Percentiles rank a stretch among this genome's conserved stretches.
Evolutionary conservation across 108 stramenopile genomes (phyloP).

Genomic region (Mediolabrus comicus): DNA sequence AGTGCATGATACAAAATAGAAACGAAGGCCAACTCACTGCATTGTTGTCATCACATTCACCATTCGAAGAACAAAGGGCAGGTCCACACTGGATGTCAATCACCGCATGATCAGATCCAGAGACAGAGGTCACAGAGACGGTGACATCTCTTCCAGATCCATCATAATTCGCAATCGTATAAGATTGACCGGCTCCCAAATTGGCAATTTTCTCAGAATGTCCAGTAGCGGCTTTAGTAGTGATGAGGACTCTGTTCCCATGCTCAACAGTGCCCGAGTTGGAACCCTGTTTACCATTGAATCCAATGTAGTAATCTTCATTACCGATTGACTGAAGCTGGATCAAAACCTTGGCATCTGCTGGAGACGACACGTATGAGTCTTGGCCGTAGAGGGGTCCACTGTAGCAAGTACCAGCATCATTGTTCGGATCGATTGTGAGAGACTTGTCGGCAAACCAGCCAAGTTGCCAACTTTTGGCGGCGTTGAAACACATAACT

Average conservation of each 20-base stretch:
- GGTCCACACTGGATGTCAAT: neutral
- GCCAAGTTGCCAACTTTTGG: slow-evolving; percentile 51
- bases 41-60: neutral
- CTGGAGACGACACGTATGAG: neutral
- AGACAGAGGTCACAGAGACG: neutral
- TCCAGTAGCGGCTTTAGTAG: neutral
- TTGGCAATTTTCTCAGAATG: neutral
- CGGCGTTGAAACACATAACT: slow-evolving; percentile 62
- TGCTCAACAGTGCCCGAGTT: slow-evolving; percentile 42
- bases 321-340: neutral
- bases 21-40: neutral
- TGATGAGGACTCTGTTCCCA: slow-evolving; percentile 34
- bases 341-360: neutral
- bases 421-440: slow-evolving; percentile 7
- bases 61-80: neutral
- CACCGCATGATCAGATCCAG: neutral
- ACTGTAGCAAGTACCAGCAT: neutral
- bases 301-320: slow-evolving; percentile 36
- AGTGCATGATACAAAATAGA: neutral
- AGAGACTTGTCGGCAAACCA: slow-evolving; percentile 43
- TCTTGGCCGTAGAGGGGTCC: neutral
- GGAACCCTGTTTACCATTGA: slow-evolving; percentile 33
- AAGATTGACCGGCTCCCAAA: neutral
- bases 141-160: slow-evolving; percentile 3
- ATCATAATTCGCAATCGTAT: slow-evolving; percentile 19